phyloP scores from a whole-genome alignment of 106 monocot genomes.

The Acorus calamus region DNA sequence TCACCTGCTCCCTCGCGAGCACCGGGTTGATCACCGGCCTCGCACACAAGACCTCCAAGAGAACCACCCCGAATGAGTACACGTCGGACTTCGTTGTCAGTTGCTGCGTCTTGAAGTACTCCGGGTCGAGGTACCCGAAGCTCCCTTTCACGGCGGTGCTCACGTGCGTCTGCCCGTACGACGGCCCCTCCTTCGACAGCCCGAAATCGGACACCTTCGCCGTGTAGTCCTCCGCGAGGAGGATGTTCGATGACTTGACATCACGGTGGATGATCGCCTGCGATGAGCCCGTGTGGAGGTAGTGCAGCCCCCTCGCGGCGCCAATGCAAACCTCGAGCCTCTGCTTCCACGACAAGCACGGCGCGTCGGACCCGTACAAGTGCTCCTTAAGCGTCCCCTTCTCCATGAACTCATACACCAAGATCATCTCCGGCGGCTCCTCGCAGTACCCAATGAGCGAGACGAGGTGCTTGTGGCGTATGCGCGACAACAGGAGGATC shows the following conservation, averaged over 20 bases:
- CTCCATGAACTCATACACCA: too few relatives aligned
- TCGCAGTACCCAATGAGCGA: too few relatives aligned
- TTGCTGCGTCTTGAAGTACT: constrained; percentile 76
- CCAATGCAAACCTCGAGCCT: too few relatives aligned
- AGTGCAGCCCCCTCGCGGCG: constrained; percentile 2
- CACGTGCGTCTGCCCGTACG: constrained; percentile 59
- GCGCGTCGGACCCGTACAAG: constrained; percentile 34
- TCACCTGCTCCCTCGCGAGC: constrained; percentile 36
- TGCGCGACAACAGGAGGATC: too few relatives aligned
- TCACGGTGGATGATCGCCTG: not conserved
- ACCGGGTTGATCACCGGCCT: constrained; percentile 41
- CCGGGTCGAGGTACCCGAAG: constrained; percentile 85
- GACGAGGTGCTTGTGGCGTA: too few relatives aligned
- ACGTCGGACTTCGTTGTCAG: constrained; percentile 84
- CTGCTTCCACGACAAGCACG: constrained; percentile 30
- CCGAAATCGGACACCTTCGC: constrained; percentile 77
- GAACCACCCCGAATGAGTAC: constrained; percentile 80
- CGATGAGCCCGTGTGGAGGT: constrained; percentile 32
- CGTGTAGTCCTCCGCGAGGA: constrained; percentile 6
- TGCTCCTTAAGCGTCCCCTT: not conserved
- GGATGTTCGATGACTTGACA: too few relatives aligned
- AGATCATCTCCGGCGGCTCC: too few relatives aligned
- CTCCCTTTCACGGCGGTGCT: constrained; percentile 77
- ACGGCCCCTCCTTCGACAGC: constrained; percentile 56
- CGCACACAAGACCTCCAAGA: constrained; percentile 76